Conservation (phyloP, 1,284 basidiomycete genomes). For the Rhodotorula mucilaginosa region DNA sequence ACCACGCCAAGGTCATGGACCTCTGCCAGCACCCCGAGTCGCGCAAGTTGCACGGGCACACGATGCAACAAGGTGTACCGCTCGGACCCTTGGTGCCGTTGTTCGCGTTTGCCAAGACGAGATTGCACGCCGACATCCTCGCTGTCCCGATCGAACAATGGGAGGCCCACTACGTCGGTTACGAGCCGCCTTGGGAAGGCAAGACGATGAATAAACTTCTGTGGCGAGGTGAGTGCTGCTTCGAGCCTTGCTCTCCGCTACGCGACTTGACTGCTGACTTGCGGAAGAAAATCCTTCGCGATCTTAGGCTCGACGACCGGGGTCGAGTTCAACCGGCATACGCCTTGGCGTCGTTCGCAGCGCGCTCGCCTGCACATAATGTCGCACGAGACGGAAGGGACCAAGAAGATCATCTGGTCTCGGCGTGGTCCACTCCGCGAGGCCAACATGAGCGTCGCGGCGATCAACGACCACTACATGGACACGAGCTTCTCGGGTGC, state of each 20-base stretch:
- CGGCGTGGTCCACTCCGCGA: slow-evolving; percentile 31
- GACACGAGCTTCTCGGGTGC: slow-evolving; percentile 45
- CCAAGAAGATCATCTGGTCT: slow-evolving; percentile 22
- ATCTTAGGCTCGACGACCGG: slow-evolving; percentile 52
- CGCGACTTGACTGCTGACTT: neutral
- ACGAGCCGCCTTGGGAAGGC: slow-evolving; percentile 52
- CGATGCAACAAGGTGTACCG: slow-evolving; percentile 42
- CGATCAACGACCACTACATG: slow-evolving; percentile 44
- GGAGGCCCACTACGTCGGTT: slow-evolving; percentile 45
- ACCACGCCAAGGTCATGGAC: slow-evolving; percentile 43
- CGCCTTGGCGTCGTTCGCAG: slow-evolving; percentile 52
- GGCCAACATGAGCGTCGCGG: slow-evolving; percentile 33
- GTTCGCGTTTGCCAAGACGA: slow-evolving; percentile 46
- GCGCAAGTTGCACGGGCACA: slow-evolving; percentile 45
- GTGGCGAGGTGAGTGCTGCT: slow-evolving; percentile 48
- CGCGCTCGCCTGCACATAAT: slow-evolving; percentile 52
- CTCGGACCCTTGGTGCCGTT: slow-evolving; percentile 43
- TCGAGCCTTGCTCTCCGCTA: neutral
- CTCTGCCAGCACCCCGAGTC: slow-evolving; percentile 46
- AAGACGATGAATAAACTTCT: slow-evolving; percentile 51
- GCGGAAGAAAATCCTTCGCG: neutral
- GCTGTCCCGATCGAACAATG: slow-evolving; percentile 55
- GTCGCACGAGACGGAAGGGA: slow-evolving; percentile 46
- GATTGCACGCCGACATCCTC: slow-evolving; percentile 53
- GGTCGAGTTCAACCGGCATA: slow-evolving; percentile 50